Percentiles rank a stretch among this genome's conserved stretches.
phyloP scores from a whole-genome alignment of 371 early-diverging fungal genomes.

The Antonospora locustae region DNA sequence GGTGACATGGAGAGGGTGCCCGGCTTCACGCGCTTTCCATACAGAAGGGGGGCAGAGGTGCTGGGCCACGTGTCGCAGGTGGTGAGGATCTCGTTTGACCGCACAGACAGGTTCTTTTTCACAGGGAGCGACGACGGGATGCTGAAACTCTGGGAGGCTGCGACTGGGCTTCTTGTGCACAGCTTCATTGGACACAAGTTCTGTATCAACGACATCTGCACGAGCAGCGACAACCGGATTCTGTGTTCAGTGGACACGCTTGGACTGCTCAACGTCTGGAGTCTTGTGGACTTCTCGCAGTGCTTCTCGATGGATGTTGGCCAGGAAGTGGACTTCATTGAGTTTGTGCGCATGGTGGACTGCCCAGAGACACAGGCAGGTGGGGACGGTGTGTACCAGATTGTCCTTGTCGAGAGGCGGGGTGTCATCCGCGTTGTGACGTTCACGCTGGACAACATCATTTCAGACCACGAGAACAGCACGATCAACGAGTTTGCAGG shows the following conservation, averaged over 20 bases:
- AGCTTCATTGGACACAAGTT: constrained; percentile 41
- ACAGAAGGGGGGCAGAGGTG: constrained; percentile 8
- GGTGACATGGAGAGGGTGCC: too few species aligned
- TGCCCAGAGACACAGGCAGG: constrained; percentile 20
- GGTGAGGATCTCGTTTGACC: constrained; percentile 46
- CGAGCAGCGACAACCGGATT: constrained; percentile 36
- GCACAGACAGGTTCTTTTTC: constrained; percentile 42
- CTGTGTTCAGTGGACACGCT: constrained; percentile 48
- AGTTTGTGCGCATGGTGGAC: constrained; percentile 35
- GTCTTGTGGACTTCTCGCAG: constrained; percentile 14
- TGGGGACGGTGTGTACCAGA: constrained; percentile 16
- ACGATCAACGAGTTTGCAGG: constrained; percentile 16
- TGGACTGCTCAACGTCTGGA: constrained; percentile 43
- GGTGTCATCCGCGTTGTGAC: constrained; percentile 31
- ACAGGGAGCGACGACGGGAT: constrained; percentile 52
- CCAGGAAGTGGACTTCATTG: constrained; percentile 42
- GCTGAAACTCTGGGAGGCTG: constrained; percentile 49
- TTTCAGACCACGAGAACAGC: constrained; percentile 26
- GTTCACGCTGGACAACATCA: constrained; percentile 4
- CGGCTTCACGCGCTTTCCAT: too few species aligned
- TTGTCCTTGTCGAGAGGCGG: constrained; percentile 31
- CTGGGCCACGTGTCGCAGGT: constrained; percentile 50
- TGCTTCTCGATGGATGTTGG: constrained; percentile 6
- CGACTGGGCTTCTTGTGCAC: constrained; percentile 27
- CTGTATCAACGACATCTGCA: constrained; percentile 45